Base-by-base conservation (phyloP, 2,329 filamentous ascomycete genomes). In the Ascochyta viciae-villosae region DNA sequence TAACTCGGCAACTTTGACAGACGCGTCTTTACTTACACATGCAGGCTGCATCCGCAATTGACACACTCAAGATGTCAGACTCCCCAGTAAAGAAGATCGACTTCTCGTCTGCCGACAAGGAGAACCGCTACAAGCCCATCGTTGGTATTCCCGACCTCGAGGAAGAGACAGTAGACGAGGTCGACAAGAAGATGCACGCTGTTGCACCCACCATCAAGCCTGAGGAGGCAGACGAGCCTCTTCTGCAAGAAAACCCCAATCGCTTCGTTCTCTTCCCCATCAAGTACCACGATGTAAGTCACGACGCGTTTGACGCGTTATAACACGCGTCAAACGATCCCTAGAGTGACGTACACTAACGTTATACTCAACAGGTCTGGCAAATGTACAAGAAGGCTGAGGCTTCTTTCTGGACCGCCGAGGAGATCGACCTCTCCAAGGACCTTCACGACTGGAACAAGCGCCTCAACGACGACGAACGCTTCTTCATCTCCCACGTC, bases 361-460 rank as follows among this genome's bases (percentile, higher is more conserved):
- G 40, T 39, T 75, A 54, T 55, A 39, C 49, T 59, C 64, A 27
- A 76, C 70, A 97, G 93, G 96, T 97, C 79, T 99, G 95, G 95
- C 94, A 98, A 80, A 98, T 98, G 94, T 99, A 99, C 87, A 99
- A 99, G 88, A 98, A 98, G 83, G 93, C 93, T 66, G 94, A 99
- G 80, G 95, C 95, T 49, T 98, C 95, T 39, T 99, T 99, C 89
- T 99, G 95, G 95, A 99, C 95, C 38, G 95, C 95, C 48, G 95
- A 99, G 80, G 95, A 99, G 84, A 98, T 99, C 70, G 95, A 99
- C 80, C 87, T 99, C 47, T 98, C 94, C 73, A 99, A 99, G 83
- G 95, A 99, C 78, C 85, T 98, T 57, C 91, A 97, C 83, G 95
- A 99, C 83, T 99, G 95, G 95, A 96, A 96, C 86, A 96, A 97